phyloP scores from a whole-genome alignment of 176 grass and related monocot species.

The Carex cristatella region DNA sequence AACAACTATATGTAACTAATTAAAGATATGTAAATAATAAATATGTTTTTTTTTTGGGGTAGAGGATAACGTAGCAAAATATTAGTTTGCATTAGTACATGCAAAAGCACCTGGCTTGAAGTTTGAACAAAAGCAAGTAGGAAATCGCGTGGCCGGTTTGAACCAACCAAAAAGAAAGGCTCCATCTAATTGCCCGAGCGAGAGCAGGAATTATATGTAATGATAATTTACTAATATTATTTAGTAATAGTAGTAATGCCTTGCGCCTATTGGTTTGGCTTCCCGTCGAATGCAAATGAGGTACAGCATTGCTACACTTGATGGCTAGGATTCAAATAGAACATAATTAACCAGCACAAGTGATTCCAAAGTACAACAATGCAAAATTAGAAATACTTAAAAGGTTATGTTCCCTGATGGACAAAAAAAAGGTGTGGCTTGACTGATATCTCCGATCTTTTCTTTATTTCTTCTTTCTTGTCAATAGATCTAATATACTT shows the following conservation, averaged over 20 bases:
- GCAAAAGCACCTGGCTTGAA: neutral
- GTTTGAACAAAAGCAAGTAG: neutral
- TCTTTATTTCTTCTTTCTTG: conserved; percentile 1
- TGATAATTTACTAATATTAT: neutral
- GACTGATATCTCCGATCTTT: neutral
- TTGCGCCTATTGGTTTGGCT: neutral
- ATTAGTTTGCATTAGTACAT: neutral
- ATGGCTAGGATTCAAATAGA: neutral
- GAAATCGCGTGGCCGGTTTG: neutral
- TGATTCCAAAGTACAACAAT: neutral
- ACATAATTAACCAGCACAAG: neutral
- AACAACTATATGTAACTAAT: neutral
- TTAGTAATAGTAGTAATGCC: neutral
- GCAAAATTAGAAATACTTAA: neutral
- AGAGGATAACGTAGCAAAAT: neutral
- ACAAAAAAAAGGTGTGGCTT: neutral
- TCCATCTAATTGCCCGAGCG: neutral
- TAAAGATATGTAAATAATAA: neutral
- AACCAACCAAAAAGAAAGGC: neutral
- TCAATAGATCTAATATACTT: conserved; percentile 10
- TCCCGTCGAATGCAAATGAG: neutral
- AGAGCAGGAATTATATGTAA: neutral
- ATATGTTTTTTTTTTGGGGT: neutral
- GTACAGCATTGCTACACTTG: neutral
- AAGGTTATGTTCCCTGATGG: neutral